phyloP scores from a whole-genome alignment of 2,329 filamentous ascomycete species.

The Harringtonia aguacate region DNA sequence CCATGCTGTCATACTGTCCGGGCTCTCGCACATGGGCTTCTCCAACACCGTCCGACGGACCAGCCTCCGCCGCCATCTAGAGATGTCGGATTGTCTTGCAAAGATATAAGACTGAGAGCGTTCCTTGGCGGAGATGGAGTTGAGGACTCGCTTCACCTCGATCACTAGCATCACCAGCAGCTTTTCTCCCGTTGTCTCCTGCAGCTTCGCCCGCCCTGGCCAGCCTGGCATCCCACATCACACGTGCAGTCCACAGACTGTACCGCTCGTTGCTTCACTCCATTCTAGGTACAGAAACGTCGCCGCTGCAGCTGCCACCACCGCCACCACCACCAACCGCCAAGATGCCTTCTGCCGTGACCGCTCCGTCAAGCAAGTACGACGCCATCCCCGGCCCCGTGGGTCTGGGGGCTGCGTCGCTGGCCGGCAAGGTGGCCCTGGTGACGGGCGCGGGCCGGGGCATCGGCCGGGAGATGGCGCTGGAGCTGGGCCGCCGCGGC shows the following conservation, averaged over 20 bases:
- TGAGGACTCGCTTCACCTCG: too few species aligned
- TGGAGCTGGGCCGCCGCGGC: conserved; percentile 22
- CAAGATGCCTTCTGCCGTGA: conserved; percentile 6
- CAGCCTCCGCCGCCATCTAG: not conserved
- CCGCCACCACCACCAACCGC: not conserved
- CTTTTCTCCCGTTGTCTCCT: too few species aligned
- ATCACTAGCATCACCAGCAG: too few species aligned
- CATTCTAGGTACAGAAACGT: too few species aligned
- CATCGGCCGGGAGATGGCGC: conserved; percentile 50
- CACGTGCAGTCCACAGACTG: not conserved
- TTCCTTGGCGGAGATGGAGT: too few species aligned
- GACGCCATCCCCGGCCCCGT: conserved; percentile 21
- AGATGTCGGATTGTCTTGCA: not conserved
- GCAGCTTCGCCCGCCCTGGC: not conserved
- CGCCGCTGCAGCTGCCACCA: not conserved
- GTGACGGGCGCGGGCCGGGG: conserved; percentile 35
- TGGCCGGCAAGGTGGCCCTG: conserved; percentile 17
- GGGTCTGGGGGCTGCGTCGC: conserved; percentile 17
- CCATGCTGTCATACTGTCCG: not conserved
- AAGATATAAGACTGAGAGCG: not conserved
- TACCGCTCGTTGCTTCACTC: not conserved
- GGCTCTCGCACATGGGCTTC: not conserved
- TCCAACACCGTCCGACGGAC: not conserved
- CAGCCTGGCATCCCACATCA: not conserved
- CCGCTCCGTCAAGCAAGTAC: conserved; percentile 16